Percentiles rank a stretch among this genome's conserved stretches.
These are phyloP conservation scores for Ophiocordyceps camponoti-rufipedis DNA, from an alignment of 2,329 filamentous ascomycete species.

Conservation along the genomic window DNA sequence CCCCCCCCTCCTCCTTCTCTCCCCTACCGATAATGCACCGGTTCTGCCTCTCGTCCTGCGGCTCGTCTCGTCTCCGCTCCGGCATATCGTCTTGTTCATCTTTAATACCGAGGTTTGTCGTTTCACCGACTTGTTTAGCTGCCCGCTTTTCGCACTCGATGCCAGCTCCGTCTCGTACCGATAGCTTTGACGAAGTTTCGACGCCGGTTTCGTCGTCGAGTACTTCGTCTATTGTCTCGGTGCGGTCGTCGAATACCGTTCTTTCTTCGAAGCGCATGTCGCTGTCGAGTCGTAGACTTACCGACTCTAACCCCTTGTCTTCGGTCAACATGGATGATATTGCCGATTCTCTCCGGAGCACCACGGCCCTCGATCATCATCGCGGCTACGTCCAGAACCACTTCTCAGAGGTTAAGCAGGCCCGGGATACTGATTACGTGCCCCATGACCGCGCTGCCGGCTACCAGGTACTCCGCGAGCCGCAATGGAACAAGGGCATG, in stretches of 20 bases:
- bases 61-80: conserved; percentile 4
- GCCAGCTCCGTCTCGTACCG: conserved; percentile 22
- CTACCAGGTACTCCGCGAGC: conserved; percentile 43
- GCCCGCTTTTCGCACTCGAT: conserved; percentile 7
- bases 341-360: conserved; percentile 41
- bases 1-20: too few relatives aligned
- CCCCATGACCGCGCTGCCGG: conserved; percentile 32
- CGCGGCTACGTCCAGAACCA: conserved; percentile 40
- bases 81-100: conserved; percentile 5
- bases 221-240: conserved; percentile 26
- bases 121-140: conserved; percentile 1
- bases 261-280: conserved; percentile 33
- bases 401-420: conserved; percentile 37
- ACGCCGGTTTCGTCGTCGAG: conserved; percentile 36
- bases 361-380: conserved; percentile 39
- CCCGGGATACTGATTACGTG: conserved; percentile 33
- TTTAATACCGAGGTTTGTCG: conserved; percentile 1
- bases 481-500: conserved; percentile 48
- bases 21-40: conserved; percentile 7
- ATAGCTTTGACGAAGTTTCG: conserved; percentile 31
- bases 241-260: conserved; percentile 29
- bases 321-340: conserved; percentile 37
- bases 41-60: conserved; percentile 4
- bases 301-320: conserved; percentile 35
- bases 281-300: conserved; percentile 30